phyloP scores from a whole-genome alignment of 2,329 filamentous ascomycete species.

The Calonectria pseudoturangicola region DNA sequence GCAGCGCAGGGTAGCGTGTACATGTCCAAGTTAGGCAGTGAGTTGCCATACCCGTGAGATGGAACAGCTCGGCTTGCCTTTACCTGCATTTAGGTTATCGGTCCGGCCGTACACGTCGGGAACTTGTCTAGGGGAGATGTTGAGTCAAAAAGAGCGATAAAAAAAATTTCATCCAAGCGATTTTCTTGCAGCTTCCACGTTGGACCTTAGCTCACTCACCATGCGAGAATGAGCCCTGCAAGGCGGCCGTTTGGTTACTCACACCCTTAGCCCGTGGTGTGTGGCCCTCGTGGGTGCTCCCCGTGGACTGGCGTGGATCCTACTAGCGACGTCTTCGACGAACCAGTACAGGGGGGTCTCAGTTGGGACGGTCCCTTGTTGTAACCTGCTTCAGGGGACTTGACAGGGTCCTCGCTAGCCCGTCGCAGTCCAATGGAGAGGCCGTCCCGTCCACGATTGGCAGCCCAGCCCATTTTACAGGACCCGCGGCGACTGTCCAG shows the following conservation, averaged over 20 bases:
- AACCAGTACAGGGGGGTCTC: conserved; percentile 36
- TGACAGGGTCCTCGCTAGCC: conserved; percentile 19
- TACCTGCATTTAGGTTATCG: neutral
- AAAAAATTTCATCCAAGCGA: conserved; percentile 38
- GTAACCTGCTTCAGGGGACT: conserved; percentile 32
- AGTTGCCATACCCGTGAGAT: conserved; percentile 1
- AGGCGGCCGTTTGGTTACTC: conserved; percentile 45
- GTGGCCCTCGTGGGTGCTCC: conserved; percentile 15
- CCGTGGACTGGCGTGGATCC: conserved; percentile 24
- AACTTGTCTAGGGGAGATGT: conserved; percentile 12
- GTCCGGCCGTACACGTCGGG: neutral
- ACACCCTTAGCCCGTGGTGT: conserved; percentile 32
- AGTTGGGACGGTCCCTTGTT: conserved; percentile 1
- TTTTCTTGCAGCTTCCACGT: conserved; percentile 47
- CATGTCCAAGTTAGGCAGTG: conserved; percentile 17
- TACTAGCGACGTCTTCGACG: conserved; percentile 12
- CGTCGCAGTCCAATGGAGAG: conserved; percentile 30
- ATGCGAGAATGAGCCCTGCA: conserved; percentile 43
- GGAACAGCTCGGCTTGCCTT: neutral
- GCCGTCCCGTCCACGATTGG: conserved; percentile 31
- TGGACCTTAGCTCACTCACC: conserved; percentile 47
- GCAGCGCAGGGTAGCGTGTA: conserved; percentile 5
- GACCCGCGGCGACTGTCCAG: conserved; percentile 23
- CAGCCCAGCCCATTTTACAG: conserved; percentile 34
- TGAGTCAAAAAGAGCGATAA: conserved; percentile 1